A percentile compares a stretch with the other conserved stretches of the same genome.
Conservation (phyloP, 495 filamentous ascomycete genomes). For the Trichoderma gamsii region DNA sequence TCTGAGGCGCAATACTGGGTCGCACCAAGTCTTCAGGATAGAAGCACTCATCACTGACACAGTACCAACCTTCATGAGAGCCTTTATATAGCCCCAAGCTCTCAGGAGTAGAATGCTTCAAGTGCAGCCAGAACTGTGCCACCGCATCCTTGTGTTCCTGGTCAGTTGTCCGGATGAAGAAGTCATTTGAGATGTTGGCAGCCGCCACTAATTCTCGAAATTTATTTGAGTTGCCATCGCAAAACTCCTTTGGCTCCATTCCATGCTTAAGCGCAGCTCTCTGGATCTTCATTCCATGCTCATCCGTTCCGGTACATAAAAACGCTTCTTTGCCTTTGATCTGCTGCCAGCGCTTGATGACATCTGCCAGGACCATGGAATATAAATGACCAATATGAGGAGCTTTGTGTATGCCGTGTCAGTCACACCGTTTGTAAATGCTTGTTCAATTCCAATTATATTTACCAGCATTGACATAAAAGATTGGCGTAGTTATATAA, state of each 20-base stretch:
- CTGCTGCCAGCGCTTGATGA: conserved; percentile 88
- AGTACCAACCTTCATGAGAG: conserved; percentile 95
- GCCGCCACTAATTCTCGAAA: conserved; percentile 65
- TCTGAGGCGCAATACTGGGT: conserved; percentile 67
- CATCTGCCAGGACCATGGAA: conserved; percentile 82
- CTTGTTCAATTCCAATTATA: conserved; percentile 21
- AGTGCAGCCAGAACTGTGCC: conserved; percentile 79
- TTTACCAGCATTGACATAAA: conserved; percentile 95
- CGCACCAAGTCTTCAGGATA: conserved; percentile 74
- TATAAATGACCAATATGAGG: conserved; percentile 95
- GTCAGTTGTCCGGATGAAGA: conserved; percentile 90
- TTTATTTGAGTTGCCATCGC: conserved; percentile 55
- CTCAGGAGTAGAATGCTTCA: conserved; percentile 44
- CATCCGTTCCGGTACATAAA: conserved; percentile 89
- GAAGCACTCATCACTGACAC: conserved; percentile 91
- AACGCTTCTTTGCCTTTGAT: conserved; percentile 62
- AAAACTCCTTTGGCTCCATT: conserved; percentile 45
- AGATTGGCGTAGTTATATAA: conserved; percentile 95
- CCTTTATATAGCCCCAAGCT: conserved; percentile 74
- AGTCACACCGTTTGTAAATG: not conserved
- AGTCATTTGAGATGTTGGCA: conserved; percentile 64
- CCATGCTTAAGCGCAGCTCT: conserved; percentile 65
- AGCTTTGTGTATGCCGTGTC: conserved; percentile 40
- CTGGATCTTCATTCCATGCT: conserved; percentile 97
- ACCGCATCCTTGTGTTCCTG: conserved; percentile 75